These are phyloP conservation scores for Debaryomyces sp. DNA, from an alignment of 1,139 yeast genomes.

Conservation along the genomic window DNA sequence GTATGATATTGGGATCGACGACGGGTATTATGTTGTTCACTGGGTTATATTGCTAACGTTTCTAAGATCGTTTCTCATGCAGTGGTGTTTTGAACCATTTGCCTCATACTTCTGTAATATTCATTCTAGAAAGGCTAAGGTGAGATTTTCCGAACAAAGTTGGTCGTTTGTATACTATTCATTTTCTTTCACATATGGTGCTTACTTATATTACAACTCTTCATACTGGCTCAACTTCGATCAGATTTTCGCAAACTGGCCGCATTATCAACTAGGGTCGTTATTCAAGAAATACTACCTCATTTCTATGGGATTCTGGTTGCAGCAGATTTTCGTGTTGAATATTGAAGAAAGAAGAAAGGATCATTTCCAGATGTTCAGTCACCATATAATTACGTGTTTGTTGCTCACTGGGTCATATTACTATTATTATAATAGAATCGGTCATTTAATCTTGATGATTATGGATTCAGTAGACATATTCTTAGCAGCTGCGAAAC, in stretches of 20 bases:
- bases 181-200: conserved; percentile 59
- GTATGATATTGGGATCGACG: conserved; percentile 62
- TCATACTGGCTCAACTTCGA: conserved; percentile 63
- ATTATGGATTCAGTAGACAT: conserved; percentile 87
- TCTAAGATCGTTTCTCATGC: conserved; percentile 62
- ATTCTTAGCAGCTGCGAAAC: conserved; percentile 70
- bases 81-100: conserved; percentile 58
- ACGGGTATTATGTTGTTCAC: conserved; percentile 54
- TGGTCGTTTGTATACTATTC: conserved; percentile 74
- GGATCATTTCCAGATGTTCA: conserved; percentile 84
- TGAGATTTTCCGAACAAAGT: conserved; percentile 84
- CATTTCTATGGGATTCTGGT: conserved; percentile 73
- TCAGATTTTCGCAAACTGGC: conserved; percentile 74
- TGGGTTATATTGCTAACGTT: conserved; percentile 62
- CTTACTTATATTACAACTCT: conserved; percentile 56
- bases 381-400: conserved; percentile 84
- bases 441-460: conserved; percentile 77
- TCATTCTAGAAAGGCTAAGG: conserved; percentile 50
- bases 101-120: conserved; percentile 53
- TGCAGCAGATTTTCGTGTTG: conserved; percentile 76
- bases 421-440: conserved; percentile 67
- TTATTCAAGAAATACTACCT: conserved; percentile 73
- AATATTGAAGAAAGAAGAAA: conserved; percentile 79
- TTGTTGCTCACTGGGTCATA: conserved; percentile 72
- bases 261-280: conserved; percentile 56